A percentile compares a stretch with the other conserved stretches of the same genome.
These are phyloP conservation scores for Entomortierella lignicola DNA, from an alignment of 192 early-diverging fungal genomes.

Conservation along the genomic window DNA sequence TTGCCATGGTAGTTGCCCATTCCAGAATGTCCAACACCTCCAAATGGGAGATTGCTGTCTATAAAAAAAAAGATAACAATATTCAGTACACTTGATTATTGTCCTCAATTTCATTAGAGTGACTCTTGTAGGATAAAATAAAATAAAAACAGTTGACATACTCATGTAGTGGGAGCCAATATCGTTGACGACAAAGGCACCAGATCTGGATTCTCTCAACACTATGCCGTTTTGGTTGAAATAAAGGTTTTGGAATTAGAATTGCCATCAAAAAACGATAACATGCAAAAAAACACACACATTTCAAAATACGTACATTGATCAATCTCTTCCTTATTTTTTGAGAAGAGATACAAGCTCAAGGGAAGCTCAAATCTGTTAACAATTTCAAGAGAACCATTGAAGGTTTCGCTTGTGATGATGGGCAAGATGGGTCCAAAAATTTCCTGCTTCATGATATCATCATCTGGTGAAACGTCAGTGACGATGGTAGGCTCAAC, in stretches of 20 bases:
- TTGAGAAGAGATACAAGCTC: conserved; percentile 77
- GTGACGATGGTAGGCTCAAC: conserved; percentile 69
- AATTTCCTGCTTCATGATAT: conserved; percentile 69
- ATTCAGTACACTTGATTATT: too few species aligned
- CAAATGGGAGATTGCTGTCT: conserved; percentile 78
- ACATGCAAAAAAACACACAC: too few species aligned
- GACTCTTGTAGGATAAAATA: too few species aligned
- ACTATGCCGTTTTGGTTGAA: conserved; percentile 61
- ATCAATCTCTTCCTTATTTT: conserved; percentile 57
- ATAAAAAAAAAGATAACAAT: neutral
- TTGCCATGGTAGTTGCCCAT: conserved; percentile 89
- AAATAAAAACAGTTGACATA: too few species aligned
- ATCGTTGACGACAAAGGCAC: conserved; percentile 85
- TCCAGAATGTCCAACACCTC: conserved; percentile 89
- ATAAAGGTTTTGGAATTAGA: too few species aligned
- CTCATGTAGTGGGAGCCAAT: conserved; percentile 72
- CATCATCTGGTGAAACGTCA: conserved; percentile 54
- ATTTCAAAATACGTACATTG: conserved; percentile 50
- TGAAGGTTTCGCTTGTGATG: conserved; percentile 66
- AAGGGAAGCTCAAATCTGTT: conserved; percentile 75
- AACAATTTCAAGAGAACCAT: conserved; percentile 69
- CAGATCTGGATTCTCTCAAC: conserved; percentile 76
- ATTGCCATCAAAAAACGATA: too few species aligned
- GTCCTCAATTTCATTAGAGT: too few species aligned
- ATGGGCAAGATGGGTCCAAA: conserved; percentile 77